These are phyloP conservation scores for Puccinia hordei DNA, from an alignment of 1,284 basidiomycete species.

Conservation along the genomic window DNA sequence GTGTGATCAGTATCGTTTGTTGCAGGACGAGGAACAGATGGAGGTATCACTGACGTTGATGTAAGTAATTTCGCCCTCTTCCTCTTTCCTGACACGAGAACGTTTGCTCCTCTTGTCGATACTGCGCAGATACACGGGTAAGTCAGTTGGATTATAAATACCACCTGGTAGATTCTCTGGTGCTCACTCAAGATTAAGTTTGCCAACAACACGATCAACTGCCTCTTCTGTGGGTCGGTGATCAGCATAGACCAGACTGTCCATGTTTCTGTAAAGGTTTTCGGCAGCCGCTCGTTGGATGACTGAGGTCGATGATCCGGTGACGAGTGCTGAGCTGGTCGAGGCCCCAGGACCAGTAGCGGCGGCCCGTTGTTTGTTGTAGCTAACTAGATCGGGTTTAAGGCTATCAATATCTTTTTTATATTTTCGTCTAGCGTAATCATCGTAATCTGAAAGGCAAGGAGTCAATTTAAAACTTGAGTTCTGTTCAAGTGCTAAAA, in stretches of 20 bases:
- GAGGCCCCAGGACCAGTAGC: slow-evolving; percentile 51
- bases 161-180: not conserved
- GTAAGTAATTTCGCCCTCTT: slow-evolving; percentile 93
- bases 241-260: slow-evolving; percentile 78
- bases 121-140: slow-evolving; percentile 61
- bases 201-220: slow-evolving; percentile 84
- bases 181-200: slow-evolving; percentile 89
- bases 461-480: not conserved
- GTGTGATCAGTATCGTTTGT: not conserved
- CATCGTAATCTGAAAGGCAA: slow-evolving; percentile 73
- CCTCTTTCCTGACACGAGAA: slow-evolving; percentile 85
- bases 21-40: not conserved
- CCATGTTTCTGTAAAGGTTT: slow-evolving; percentile 82
- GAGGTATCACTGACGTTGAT: slow-evolving; percentile 78
- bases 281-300: slow-evolving; percentile 65
- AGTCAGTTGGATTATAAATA: slow-evolving; percentile 15
- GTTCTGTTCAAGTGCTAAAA: not conserved
- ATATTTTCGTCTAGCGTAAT: slow-evolving; percentile 83
- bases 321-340: slow-evolving; percentile 55
- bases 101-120: slow-evolving; percentile 84
- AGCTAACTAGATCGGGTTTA: slow-evolving; percentile 80
- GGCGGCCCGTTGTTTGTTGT: slow-evolving; percentile 74
- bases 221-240: slow-evolving; percentile 91
- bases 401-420: slow-evolving; percentile 83
- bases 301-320: slow-evolving; percentile 59